Base-by-base conservation (phyloP, 345 rosid genomes). In the Eutrema heterophyllum region DNA sequence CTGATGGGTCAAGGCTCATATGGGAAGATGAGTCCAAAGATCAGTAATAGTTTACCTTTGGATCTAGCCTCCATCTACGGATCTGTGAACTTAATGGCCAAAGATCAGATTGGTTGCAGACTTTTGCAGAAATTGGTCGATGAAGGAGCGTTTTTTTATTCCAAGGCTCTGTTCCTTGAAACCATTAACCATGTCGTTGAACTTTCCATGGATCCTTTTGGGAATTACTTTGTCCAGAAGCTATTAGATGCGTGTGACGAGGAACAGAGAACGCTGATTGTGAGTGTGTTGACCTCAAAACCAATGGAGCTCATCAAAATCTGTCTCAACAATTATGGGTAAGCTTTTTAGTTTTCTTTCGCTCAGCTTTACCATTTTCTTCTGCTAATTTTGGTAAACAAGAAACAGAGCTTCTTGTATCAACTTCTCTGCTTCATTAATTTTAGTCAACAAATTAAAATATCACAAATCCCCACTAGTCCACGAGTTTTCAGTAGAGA, bases 301-400 rank as follows among this genome's bases (percentile, higher is more conserved):
- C 80, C 85, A 8, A 67, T 65, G 26, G 82, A 81, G 56, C 86
- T 87, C 12, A 70, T 82, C 72, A 69, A 78, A 66, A 71, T 81
- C 59, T 84, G 83, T 44, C 80, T 86, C 33, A 83, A 86, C 79
- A 81, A 83, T 54, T 84, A 84, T 67, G 92, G 92, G 92, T 87
- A 79, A 61, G 44, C 71, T 36, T 55, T 21, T 63, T 44, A 2
- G 29, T 38, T 64, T 39, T 33, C 24, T 36, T 60, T 43, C 41
- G 30, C 27, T 45, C 29, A 39, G n/a, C n/a, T 48, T 65, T 4
- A 3, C 0, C 41, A 40, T 61, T 5, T 62, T 43, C 13, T 8
- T 5, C 16, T 26, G 24, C 27, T 50, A 6, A 38, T 49, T 21
- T n/a, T 49, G 55, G 55, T 66, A 21, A 21, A 15, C 32, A 32